These are phyloP conservation scores for Hortiboletus campestris DNA, from an alignment of 768 basidiomycete species.

Conservation along the genomic window DNA sequence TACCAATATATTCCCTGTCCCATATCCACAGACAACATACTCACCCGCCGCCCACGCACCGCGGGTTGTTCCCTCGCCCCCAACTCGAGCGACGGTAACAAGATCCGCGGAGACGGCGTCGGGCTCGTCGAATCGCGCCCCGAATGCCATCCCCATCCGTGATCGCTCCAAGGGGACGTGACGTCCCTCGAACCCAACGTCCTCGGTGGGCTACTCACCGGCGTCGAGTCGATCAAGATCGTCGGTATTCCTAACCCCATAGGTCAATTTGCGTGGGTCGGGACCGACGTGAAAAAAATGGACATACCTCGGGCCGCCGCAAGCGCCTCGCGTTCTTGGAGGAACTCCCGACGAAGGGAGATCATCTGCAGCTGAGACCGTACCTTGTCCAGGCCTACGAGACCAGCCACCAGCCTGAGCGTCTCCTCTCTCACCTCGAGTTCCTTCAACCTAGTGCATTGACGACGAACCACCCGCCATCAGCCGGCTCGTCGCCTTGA, in stretches of 20 bases:
- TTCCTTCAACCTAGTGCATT: conserved; percentile 65
- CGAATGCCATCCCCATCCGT: not conserved
- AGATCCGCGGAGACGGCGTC: conserved; percentile 4
- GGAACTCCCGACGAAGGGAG: conserved; percentile 65
- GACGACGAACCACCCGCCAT: not conserved
- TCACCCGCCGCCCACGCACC: not conserved
- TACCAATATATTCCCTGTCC: not conserved
- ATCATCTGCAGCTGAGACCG: conserved; percentile 77
- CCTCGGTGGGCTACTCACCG: conserved; percentile 32
- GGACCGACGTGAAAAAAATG: not conserved
- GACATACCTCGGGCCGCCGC: conserved; percentile 31
- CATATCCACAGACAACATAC: not conserved
- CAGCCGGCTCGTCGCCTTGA: not conserved
- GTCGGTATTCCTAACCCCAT: conserved; percentile 56
- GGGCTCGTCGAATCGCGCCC: conserved; percentile 6
- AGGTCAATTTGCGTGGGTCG: not conserved
- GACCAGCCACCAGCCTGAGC: conserved; percentile 75
- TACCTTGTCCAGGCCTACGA: conserved; percentile 84
- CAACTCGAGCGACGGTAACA: conserved; percentile 18
- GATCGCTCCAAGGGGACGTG: conserved; percentile 35
- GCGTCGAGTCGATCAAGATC: conserved; percentile 55
- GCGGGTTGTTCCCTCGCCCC: conserved; percentile 37
- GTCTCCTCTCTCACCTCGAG: conserved; percentile 72
- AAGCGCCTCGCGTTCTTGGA: conserved; percentile 42
- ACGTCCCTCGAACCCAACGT: conserved; percentile 53